Base-by-base conservation (phyloP, 176 grass and related monocot species). In the bread wheat (Triticum aestivum) region DNA sequence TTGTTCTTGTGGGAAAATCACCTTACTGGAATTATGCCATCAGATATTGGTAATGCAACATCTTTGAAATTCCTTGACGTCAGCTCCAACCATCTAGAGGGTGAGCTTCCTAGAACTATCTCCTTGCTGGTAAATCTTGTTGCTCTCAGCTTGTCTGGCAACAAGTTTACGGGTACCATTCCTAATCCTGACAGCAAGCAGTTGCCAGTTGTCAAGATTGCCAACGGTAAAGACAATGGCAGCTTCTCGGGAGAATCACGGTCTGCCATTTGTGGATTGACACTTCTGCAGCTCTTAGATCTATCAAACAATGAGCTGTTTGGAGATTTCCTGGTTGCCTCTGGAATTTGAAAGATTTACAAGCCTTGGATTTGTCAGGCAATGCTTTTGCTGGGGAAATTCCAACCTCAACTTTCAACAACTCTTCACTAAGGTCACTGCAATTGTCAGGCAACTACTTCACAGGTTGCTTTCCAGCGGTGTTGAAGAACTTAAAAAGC, bases 31-130 rank as follows among this genome's bases (percentile, higher is more conserved):
- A 9, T 15, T 13, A 17, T 32, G 27, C 12, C 64, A 8, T 87
- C 24, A 74, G 83, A 24, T 1, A 81, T 91, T 0, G 86, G 89
- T 15, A 89, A 89, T 52, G 52, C 87, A 72, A 81, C 72, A 3
- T 62, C 45, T 52, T 77, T 93, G 81, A 3, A 15, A 51, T 0
- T 0, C 6, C 21, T 93, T 49, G 82, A 83, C 56, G 0, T 93
- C 11, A 75, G 39, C 32, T 61, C 21, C 8, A 61, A 61, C 59
- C 58, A 61, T 61, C 59, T 61, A 4, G 59, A n/a, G 59, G 59
- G 59, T 23, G 59, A 61, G 59, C 21, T 61, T 61, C 59, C 59
- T 61, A 0, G 8, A 61, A 9, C 20, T 10, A 61, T 23, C 6
- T 61, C 59, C 20, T n/a, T n/a, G 2, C 8, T 61, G 8, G 7